Evolutionary conservation across 129 eudicot species (phyloP), one percentile per base, ranked within the genome.

Genomic region (Flaveria brownii): DNA sequence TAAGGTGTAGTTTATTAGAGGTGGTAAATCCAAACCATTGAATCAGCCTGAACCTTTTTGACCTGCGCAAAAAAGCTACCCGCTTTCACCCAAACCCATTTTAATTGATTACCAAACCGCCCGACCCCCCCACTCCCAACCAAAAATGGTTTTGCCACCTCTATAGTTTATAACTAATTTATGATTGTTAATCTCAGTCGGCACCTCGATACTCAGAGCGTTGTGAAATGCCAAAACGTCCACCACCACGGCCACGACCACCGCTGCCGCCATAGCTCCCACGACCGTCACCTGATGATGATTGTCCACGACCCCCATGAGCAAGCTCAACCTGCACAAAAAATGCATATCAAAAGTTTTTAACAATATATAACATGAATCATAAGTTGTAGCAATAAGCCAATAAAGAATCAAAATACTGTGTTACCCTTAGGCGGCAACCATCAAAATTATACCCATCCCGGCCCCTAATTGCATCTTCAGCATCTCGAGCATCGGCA

Each of bases 361-460:
- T 8, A 8, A 36, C 1, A 9, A 39, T n/a, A 39, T n/a, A 16
- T 16, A n/a, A 0, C 26, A 43, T 39, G 23, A 9, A 23, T n/a
- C 13, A 8, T 8, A n/a, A 65, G 28, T 36, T 17, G 16, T 66
- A 66, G 3, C 14, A 33, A 42, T 6, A 14, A 51, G 20, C 60
- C 5, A 50, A 16, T 8, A 59, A 28, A 52, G 17, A 45, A n/a
- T 10, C 74, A 15, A 16, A 18, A 43, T 68, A 11, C 78, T 2
- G 28, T 68, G 62, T 81, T 86, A 95, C 97, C 96, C 99, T 87
- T 70, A 95, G 76, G 46, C 97, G 93, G 66, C 99, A 91, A 57
- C 97, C 99, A 80, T 95, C 99, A 82, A 91, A 95, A 84, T 95
- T 91, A 75, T 95, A 95, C 74, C 99, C 99, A 89, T 95, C 97